A percentile compares a stretch with the other conserved stretches of the same genome.
Conservation (phyloP, 805 yeast species). For the Wickerhamiella allomyrinae region DNA sequence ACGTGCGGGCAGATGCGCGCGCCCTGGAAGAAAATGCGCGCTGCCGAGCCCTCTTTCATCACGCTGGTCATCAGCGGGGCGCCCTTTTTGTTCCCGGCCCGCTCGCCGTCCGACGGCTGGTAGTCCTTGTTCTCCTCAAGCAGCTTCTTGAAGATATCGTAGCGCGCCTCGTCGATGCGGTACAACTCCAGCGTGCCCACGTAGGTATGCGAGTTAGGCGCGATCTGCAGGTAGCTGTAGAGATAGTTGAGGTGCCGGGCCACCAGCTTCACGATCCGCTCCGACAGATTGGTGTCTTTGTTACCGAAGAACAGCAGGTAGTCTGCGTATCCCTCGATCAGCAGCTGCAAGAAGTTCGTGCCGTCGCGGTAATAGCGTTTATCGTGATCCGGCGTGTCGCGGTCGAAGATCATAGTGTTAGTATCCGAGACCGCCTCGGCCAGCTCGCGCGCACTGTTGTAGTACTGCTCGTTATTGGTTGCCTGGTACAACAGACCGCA, state of each 20-base stretch:
- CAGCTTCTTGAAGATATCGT: constrained; percentile 36
- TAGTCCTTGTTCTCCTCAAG: constrained; percentile 43
- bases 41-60: constrained; percentile 54
- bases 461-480: constrained; percentile 41
- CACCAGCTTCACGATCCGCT: constrained; percentile 29
- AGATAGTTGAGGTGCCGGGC: constrained; percentile 43
- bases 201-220: constrained; percentile 40
- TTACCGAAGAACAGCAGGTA: constrained; percentile 38
- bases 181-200: constrained; percentile 46
- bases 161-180: constrained; percentile 35
- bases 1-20: constrained; percentile 38
- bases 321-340: constrained; percentile 56
- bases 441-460: constrained; percentile 21
- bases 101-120: constrained; percentile 39
- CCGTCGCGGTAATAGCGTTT: constrained; percentile 52
- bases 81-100: constrained; percentile 30
- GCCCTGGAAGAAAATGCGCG: constrained; percentile 53
- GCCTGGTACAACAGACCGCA: constrained; percentile 35
- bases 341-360: constrained; percentile 46
- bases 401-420: constrained; percentile 42
- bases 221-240: constrained; percentile 42
- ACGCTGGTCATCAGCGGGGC: constrained; percentile 34
- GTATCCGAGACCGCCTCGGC: constrained; percentile 48
- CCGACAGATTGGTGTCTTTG: constrained; percentile 24
- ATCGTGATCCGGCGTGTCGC: constrained; percentile 39